phyloP scores from a whole-genome alignment of 768 basidiomycete species.

The Boletus insuetus region DNA sequence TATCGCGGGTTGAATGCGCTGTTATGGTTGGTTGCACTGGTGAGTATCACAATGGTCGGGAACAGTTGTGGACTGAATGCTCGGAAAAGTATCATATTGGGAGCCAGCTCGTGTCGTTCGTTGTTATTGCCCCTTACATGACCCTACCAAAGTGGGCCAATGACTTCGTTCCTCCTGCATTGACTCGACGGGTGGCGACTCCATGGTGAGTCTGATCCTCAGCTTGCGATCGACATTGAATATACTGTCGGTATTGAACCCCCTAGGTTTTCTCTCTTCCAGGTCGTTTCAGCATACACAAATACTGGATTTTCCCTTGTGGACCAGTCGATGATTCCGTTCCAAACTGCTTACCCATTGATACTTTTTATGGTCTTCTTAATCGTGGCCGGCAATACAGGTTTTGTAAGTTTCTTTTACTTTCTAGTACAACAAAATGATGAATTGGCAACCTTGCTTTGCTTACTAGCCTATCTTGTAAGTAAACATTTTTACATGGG shows the following conservation, averaged over 20 bases:
- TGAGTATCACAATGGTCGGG: slow-evolving; percentile 37
- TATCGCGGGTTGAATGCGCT: slow-evolving; percentile 80
- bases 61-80: background rate
- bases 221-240: background rate
- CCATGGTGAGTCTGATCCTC: slow-evolving; percentile 52
- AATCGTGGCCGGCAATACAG: slow-evolving; percentile 91
- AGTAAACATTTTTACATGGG: slow-evolving; percentile 32
- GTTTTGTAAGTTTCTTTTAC: slow-evolving; percentile 65
- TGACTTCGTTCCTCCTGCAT: slow-evolving; percentile 58
- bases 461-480: slow-evolving; percentile 75
- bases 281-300: slow-evolving; percentile 82
- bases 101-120: slow-evolving; percentile 64
- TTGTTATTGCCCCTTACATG: slow-evolving; percentile 82
- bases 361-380: slow-evolving; percentile 67
- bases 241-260: background rate
- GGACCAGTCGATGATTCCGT: slow-evolving; percentile 90
- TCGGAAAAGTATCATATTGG: slow-evolving; percentile 69
- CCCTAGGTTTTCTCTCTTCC: slow-evolving; percentile 79
- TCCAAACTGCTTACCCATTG: slow-evolving; percentile 83
- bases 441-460: background rate
- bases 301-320: slow-evolving; percentile 87
- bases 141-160: slow-evolving; percentile 53
- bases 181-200: slow-evolving; percentile 52
- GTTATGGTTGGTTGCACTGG: slow-evolving; percentile 74
- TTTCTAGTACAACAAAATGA: background rate